Evolutionary conservation across 2,329 filamentous ascomycete genomes (phyloP).

Genomic region (Colletotrichum sublineola): DNA sequence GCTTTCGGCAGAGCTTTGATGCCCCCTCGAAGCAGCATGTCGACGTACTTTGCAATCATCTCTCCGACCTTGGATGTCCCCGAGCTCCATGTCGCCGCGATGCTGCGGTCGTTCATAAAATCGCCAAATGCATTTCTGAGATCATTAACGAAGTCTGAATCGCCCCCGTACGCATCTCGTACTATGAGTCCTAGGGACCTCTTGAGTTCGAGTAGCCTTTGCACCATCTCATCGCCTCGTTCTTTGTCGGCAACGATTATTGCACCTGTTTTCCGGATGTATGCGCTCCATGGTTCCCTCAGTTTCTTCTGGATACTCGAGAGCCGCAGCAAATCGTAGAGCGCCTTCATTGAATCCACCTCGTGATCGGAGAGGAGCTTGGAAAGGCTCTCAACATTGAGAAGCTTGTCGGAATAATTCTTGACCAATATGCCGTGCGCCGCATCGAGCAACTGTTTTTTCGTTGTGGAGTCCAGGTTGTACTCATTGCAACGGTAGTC

Average conservation of each 20-base stretch:
- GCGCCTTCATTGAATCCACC: constrained; percentile 76
- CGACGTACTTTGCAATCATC: constrained; percentile 98
- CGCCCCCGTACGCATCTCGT: constrained; percentile 79
- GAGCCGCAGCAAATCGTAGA: constrained; percentile 83
- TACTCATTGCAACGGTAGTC: constrained; percentile 82
- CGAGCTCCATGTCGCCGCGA: constrained; percentile 78
- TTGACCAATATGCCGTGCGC: constrained; percentile 81
- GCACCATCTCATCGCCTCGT: constrained; percentile 86
- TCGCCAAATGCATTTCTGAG: constrained; percentile 87
- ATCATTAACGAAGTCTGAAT: constrained; percentile 82
- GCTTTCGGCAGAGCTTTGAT: constrained; percentile 83
- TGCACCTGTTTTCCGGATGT: constrained; percentile 82
- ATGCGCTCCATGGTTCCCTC: constrained; percentile 80
- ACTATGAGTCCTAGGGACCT: constrained; percentile 82
- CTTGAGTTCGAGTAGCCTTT: constrained; percentile 85
- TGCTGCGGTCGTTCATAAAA: constrained; percentile 93
- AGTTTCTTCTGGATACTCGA: constrained; percentile 78
- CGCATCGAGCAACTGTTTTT: constrained; percentile 78
- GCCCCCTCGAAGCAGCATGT: constrained; percentile 87
- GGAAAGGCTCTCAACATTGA: constrained; percentile 76
- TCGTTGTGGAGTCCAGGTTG: constrained; percentile 86
- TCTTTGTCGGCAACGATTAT: constrained; percentile 84
- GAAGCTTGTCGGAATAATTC: constrained; percentile 74
- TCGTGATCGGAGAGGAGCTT: constrained; percentile 80
- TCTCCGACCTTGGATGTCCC: constrained; percentile 95